A percentile compares a stretch with the other conserved stretches of the same genome.
These are phyloP conservation scores for Rhododendron kiyosumense DNA, from an alignment of 148 eudicot species.

Conservation along the genomic window DNA sequence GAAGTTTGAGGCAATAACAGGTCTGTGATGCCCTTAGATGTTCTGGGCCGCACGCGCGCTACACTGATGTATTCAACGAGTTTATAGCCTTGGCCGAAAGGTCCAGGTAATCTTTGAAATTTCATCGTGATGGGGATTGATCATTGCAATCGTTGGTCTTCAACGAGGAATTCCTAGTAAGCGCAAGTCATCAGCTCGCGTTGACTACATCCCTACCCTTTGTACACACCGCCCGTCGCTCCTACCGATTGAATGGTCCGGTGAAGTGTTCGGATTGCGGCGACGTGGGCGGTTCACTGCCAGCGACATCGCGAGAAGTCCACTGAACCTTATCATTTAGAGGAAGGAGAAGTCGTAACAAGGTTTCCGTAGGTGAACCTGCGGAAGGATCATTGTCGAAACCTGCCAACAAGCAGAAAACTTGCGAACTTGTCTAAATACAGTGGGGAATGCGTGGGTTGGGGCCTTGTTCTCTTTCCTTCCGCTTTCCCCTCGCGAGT, in stretches of 20 bases:
- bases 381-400: slow-evolving; percentile 72
- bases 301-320: slow-evolving; percentile 50
- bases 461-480: no score
- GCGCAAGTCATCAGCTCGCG: background rate
- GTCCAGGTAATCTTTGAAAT: no score
- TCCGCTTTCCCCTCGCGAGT: no score
- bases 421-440: no score
- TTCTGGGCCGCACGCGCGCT: no score
- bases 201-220: background rate
- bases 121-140: slow-evolving; percentile 21
- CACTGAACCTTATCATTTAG: slow-evolving; percentile 75
- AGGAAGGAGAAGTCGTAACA: slow-evolving; percentile 82
- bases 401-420: no score
- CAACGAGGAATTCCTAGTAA: slow-evolving; percentile 49
- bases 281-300: slow-evolving; percentile 47
- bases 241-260: slow-evolving; percentile 17
- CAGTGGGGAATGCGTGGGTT: no score
- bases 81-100: no score
- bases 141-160: slow-evolving; percentile 61
- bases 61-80: no score
- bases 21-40: no score
- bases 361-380: slow-evolving; percentile 87
- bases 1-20: no score
- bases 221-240: background rate
- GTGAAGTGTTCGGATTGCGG: slow-evolving; percentile 46